A percentile compares a stretch with the other conserved stretches of the same genome.
Evolutionary conservation across 164 flowering plant genomes (phyloP).

Genomic region (Cinnamomum chago): DNA sequence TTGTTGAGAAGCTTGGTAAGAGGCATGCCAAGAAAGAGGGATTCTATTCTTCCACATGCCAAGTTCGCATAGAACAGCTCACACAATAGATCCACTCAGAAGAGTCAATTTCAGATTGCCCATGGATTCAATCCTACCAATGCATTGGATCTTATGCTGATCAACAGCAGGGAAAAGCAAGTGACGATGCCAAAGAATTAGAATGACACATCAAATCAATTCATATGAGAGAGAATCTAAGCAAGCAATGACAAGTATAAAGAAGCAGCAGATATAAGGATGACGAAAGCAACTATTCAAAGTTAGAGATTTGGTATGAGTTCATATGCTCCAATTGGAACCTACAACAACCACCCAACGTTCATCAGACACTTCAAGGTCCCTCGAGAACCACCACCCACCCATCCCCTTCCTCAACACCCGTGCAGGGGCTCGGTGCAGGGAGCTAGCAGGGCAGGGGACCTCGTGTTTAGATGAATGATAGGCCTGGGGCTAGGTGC

Average conservation of each 20-base stretch:
- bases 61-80: neutral
- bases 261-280: neutral
- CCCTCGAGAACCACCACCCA: too few relatives aligned
- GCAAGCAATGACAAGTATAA: constrained; percentile 3
- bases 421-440: too few relatives aligned
- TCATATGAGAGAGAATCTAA: neutral
- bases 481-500: too few relatives aligned
- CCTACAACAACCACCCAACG: too few relatives aligned
- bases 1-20: neutral
- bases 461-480: too few relatives aligned
- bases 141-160: neutral
- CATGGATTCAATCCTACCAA: neutral
- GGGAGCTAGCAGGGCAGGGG: too few relatives aligned
- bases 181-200: neutral
- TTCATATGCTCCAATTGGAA: too few relatives aligned
- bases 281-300: neutral
- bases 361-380: too few relatives aligned
- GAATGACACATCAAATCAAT: neutral
- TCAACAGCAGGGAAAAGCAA: neutral
- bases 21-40: neutral
- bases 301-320: neutral
- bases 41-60: neutral
- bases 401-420: too few relatives aligned
- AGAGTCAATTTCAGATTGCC: neutral
- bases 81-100: neutral